These are phyloP conservation scores for Leccinellum albellum DNA, from an alignment of 768 basidiomycete genomes.

Conservation along the genomic window DNA sequence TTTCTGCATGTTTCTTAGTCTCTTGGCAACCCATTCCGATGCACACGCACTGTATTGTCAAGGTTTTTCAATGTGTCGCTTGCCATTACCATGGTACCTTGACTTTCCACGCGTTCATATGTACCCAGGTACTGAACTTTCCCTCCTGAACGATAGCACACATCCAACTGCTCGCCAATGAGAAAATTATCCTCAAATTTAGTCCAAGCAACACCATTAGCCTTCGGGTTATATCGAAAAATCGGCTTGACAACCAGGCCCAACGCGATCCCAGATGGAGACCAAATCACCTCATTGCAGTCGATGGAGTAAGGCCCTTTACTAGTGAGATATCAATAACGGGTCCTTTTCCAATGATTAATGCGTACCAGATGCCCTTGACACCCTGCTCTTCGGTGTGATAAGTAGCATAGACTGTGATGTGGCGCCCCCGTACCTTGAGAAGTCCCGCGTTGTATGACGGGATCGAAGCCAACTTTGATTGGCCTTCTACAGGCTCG, in stretches of 20 bases:
- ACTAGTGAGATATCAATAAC: slow-evolving; percentile 3
- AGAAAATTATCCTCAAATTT: slow-evolving; percentile 7
- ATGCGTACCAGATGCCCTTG: slow-evolving; percentile 7
- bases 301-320: slow-evolving; percentile 11
- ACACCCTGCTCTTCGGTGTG: slow-evolving; percentile 2
- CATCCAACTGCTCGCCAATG: slow-evolving; percentile 16
- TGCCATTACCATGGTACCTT: slow-evolving; percentile 12
- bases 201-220: slow-evolving; percentile 14
- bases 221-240: slow-evolving; percentile 28
- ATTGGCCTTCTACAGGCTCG: slow-evolving; percentile 12
- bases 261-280: slow-evolving; percentile 18
- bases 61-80: slow-evolving; percentile 10
- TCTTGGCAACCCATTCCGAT: neutral
- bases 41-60: slow-evolving; percentile 3
- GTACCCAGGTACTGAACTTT: slow-evolving; percentile 22
- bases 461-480: slow-evolving; percentile 6
- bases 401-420: neutral
- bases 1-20: slow-evolving; percentile 13
- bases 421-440: slow-evolving; percentile 14
- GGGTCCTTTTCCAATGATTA: neutral
- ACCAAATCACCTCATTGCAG: slow-evolving; percentile 21
- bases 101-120: slow-evolving; percentile 20
- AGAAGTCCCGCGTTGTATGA: neutral
- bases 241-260: slow-evolving; percentile 24
- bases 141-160: slow-evolving; percentile 9